Evolutionary conservation across 2,329 filamentous ascomycete species (phyloP), one percentile per base, ranked within the genome.

Genomic region (Fusarium burgessii): DNA sequence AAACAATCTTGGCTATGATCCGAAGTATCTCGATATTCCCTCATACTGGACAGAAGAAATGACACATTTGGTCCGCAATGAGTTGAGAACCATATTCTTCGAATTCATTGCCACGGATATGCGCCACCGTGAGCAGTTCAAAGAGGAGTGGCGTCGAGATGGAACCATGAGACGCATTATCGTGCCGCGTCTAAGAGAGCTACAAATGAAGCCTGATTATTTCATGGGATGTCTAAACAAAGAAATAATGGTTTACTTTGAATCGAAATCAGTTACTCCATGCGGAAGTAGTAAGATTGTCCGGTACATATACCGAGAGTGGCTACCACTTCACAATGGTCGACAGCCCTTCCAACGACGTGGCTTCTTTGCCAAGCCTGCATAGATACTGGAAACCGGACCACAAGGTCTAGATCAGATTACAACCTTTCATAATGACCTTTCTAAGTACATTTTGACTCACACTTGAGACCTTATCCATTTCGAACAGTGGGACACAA

Each of bases 161-260:
- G 35, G 35, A 18, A 36, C 7, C 35, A 36, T 36, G 14, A 36
- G 14, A 36, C 8, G 7, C 4, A 12, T 36, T 17, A 5, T 15
- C 10, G 17, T 14, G 7, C 35, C 35, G 6, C 35, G 35, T 9
- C 35, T 36, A 7, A 15, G 2, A 9, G 35, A 36, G 15, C 17
- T 36, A 8, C 3, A 17, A 10, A 14, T 36, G 15, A 7, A 9
- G 14, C 4, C 35, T 14, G 15, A 17, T 36, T 17, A 17, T 17
- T 18, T 42, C 14, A 23, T 23, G 8, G 25, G 58, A 25, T 58
- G 63, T 10, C 36, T 62, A 4, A 66, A 66, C 33, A 59, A 66
- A 33, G 41, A 62, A 20, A 10, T 63, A 2, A 55, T 66, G 25
- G 27, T 66, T 7, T 66, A 58, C 35, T 56, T 59, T 38, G 42